These are phyloP conservation scores for Isoetes taiwanensis DNA, from an alignment of 75 land plant species.

Conservation along the genomic window DNA sequence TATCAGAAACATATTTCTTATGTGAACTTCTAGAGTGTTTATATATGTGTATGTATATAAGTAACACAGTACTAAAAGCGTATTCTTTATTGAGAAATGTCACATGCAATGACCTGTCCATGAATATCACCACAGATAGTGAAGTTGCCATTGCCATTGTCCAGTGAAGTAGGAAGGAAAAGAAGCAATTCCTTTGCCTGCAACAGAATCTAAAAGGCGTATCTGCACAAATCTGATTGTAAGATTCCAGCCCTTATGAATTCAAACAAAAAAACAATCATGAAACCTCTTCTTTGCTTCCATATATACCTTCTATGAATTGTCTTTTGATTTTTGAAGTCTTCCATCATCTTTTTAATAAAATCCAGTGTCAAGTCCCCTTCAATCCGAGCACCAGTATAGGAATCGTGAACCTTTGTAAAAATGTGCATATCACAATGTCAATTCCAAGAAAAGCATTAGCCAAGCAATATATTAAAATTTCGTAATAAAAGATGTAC, in stretches of 20 bases:
- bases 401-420: slow-evolving; percentile 64
- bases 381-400: slow-evolving; percentile 83
- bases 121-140: slow-evolving; percentile 98
- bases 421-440: no score
- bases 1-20: not conserved
- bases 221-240: no score
- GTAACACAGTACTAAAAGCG: no score
- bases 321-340: slow-evolving; percentile 76
- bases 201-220: slow-evolving; percentile 78
- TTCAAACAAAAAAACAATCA: no score
- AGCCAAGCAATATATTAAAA: not conserved
- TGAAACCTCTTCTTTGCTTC: no score
- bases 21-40: no score
- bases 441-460: not conserved
- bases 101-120: slow-evolving; percentile 91
- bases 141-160: slow-evolving; percentile 70
- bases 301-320: slow-evolving; percentile 73
- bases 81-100: no score
- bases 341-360: slow-evolving; percentile 92
- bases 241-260: no score
- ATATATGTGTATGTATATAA: no score
- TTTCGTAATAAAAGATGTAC: slow-evolving; percentile 21
- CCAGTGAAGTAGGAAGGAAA: slow-evolving; percentile 74
- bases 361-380: slow-evolving; percentile 83
- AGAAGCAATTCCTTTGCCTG: slow-evolving; percentile 52